Evolutionary conservation across 1,284 basidiomycete species (phyloP).

Genomic region (Trichosporon inkin): DNA sequence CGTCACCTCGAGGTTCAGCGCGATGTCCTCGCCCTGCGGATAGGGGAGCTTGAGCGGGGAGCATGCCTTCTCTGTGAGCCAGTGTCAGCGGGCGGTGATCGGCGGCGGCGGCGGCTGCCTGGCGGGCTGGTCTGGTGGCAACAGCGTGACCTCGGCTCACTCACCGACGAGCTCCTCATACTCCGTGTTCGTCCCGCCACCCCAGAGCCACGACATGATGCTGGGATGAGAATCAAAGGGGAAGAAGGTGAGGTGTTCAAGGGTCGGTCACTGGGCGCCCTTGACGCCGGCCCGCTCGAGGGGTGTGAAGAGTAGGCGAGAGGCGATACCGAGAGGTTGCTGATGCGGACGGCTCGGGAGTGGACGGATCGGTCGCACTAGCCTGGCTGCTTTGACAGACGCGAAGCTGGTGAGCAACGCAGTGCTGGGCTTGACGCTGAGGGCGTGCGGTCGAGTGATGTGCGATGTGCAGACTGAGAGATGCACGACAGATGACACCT

Average conservation of each 20-base stretch:
- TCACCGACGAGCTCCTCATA: conserved; percentile 50
- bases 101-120: too few relatives aligned
- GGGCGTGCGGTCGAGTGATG: background rate
- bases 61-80: conserved; percentile 50
- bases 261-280: background rate
- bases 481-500: background rate
- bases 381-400: background rate
- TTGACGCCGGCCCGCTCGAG: conserved; percentile 5
- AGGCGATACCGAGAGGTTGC: background rate
- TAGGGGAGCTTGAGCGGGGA: conserved; percentile 51
- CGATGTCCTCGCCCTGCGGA: conserved; percentile 72
- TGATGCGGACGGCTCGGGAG: background rate
- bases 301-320: background rate
- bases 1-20: conserved; percentile 89
- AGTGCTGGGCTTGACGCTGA: background rate
- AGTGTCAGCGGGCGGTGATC: background rate
- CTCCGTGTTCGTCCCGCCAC: conserved; percentile 41
- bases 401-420: background rate
- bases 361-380: background rate
- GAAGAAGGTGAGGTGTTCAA: background rate
- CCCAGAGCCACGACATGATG: conserved; percentile 50
- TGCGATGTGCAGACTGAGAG: background rate
- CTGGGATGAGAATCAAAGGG: too few relatives aligned
- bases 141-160: conserved; percentile 16
- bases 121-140: too few relatives aligned